phyloP scores from a whole-genome alignment of 164 flowering plant species.

The Aristolochia californica region DNA sequence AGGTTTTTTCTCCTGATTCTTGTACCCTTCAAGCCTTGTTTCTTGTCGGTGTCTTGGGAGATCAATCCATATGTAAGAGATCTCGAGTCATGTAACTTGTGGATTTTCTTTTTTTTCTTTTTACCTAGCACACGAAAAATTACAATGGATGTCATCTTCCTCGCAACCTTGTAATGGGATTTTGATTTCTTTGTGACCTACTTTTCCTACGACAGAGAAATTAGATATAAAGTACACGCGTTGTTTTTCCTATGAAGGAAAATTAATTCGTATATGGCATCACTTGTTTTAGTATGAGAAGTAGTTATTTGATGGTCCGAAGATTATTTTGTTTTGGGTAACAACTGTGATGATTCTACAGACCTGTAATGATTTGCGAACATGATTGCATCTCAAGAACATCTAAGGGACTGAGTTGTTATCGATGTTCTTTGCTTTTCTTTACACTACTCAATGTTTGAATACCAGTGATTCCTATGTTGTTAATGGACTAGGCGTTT shows the following conservation, averaged over 20 bases:
- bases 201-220: no score
- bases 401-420: slow-evolving; percentile 48
- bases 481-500: background rate
- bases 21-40: background rate
- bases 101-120: background rate
- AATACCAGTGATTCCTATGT: no score
- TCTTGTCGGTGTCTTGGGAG: background rate
- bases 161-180: no score
- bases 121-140: no score
- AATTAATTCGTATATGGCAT: background rate
- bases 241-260: no score
- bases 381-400: slow-evolving; percentile 40
- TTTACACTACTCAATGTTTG: background rate
- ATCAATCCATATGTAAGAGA: background rate
- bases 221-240: no score
- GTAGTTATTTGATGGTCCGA: background rate
- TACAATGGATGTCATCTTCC: no score
- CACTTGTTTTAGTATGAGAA: background rate
- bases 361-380: slow-evolving; percentile 52
- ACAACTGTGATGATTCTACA: slow-evolving; percentile 31
- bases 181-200: no score
- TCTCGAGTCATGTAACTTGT: no score
- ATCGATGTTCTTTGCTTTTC: background rate
- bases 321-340: background rate
- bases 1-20: background rate